These are phyloP conservation scores for Neonothopanus nambi DNA, from an alignment of 1,284 basidiomycete genomes.

Conservation along the genomic window DNA sequence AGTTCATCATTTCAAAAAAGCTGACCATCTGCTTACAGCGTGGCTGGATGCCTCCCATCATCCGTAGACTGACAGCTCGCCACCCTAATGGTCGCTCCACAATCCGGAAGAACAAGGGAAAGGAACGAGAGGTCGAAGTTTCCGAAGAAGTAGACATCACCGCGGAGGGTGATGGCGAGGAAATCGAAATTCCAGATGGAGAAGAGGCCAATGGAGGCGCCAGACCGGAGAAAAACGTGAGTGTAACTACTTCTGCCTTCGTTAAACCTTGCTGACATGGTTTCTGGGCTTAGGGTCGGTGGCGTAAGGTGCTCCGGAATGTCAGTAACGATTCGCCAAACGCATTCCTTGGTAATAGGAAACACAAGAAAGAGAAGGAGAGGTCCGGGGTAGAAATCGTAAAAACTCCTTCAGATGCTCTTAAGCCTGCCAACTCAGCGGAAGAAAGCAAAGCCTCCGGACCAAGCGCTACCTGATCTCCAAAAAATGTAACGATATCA, in stretches of 20 bases:
- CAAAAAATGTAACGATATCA: too few relatives aligned
- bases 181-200: constrained; percentile 14
- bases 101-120: not conserved
- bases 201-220: constrained; percentile 13
- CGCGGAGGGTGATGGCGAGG: constrained; percentile 15
- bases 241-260: not conserved
- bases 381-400: constrained; percentile 1
- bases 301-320: constrained; percentile 1
- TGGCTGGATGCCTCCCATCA: constrained; percentile 13
- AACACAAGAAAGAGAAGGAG: not conserved
- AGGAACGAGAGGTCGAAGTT: not conserved
- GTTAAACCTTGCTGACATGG: not conserved
- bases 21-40: not conserved
- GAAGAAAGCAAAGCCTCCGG: too few relatives aligned
- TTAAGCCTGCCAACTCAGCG: not conserved
- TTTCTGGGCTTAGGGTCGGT: not conserved
- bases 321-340: not conserved
- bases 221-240: constrained; percentile 7
- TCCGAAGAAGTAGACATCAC: constrained; percentile 10
- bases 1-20: not conserved
- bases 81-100: not conserved
- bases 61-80: constrained; percentile 13
- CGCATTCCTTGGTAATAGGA: constrained; percentile 5
- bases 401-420: constrained; percentile 8
- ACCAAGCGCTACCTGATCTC: too few relatives aligned